phyloP scores from a whole-genome alignment of 1,139 yeast species.

The Taphrina confusa region DNA sequence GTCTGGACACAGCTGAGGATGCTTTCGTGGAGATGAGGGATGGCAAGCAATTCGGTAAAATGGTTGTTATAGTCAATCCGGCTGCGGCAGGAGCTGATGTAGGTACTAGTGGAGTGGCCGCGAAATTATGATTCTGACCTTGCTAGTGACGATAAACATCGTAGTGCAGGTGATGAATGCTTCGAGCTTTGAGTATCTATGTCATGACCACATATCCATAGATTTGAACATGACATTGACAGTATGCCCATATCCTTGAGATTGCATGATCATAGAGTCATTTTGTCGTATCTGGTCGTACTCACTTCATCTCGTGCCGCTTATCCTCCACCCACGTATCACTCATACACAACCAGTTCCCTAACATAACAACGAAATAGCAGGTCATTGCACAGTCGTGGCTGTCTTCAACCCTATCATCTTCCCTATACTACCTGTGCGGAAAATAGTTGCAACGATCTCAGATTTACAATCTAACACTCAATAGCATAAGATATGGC shows the following conservation, averaged over 20 bases:
- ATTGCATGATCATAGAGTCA: too few relatives aligned
- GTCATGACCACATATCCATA: too few relatives aligned
- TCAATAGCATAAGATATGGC: slow-evolving; percentile 17
- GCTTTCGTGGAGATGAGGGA: slow-evolving; percentile 39
- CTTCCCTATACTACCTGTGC: too few relatives aligned
- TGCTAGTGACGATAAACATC: too few relatives aligned
- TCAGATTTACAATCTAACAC: too few relatives aligned
- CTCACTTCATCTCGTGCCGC: background rate
- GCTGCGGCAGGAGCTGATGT: background rate
- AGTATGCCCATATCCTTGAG: too few relatives aligned
- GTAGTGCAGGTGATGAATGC: too few relatives aligned
- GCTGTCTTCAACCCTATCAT: too few relatives aligned
- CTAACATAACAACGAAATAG: background rate
- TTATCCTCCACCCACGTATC: background rate
- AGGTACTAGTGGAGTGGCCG: background rate
- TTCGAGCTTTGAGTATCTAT: too few relatives aligned
- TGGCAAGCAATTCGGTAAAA: slow-evolving; percentile 42
- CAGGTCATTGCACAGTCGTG: background rate
- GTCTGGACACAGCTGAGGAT: slow-evolving; percentile 37
- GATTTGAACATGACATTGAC: too few relatives aligned
- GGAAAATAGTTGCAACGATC: too few relatives aligned
- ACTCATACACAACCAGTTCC: background rate
- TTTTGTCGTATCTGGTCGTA: too few relatives aligned
- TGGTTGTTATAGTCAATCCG: slow-evolving; percentile 41
- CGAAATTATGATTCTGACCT: slow-evolving; percentile 10